Percentiles rank a stretch among this genome's conserved stretches.
phyloP scores from a whole-genome alignment of 148 eudicot species.

The Beta vulgaris region DNA sequence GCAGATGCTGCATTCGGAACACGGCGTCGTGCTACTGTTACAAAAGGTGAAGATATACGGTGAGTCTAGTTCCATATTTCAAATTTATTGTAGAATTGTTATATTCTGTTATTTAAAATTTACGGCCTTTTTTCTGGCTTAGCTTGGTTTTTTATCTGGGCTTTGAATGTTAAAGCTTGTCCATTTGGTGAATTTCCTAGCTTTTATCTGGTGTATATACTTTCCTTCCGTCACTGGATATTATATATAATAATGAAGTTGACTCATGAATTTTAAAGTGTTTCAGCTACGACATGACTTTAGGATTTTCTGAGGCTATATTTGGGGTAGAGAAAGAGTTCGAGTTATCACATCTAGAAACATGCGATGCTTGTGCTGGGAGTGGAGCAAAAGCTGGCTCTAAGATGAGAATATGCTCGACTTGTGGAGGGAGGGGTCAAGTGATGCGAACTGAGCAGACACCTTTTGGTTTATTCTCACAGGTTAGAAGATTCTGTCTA shows the following conservation, averaged over 20 bases:
- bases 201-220: not conserved
- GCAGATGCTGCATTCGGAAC: constrained; percentile 75
- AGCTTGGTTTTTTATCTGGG: constrained; percentile 3
- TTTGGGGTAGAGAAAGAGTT: constrained; percentile 93
- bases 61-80: constrained; percentile 41
- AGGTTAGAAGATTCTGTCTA: constrained; percentile 50
- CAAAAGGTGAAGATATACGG: constrained; percentile 97
- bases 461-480: constrained; percentile 95
- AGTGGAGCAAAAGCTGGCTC: constrained; percentile 94
- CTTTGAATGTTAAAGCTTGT: not conserved
- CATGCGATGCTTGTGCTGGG: constrained; percentile 82
- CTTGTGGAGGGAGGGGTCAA: constrained; percentile 99
- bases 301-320: constrained; percentile 83
- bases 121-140: not conserved
- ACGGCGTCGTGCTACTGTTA: constrained; percentile 65
- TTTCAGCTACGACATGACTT: constrained; percentile 88
- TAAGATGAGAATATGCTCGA: constrained; percentile 89
- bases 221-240: not conserved
- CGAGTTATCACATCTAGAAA: constrained; percentile 85
- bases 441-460: constrained; percentile 99
- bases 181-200: not conserved
- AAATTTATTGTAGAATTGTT: not conserved
- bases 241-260: constrained; percentile 20
- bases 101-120: not conserved
- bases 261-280: constrained; percentile 39